Percentiles rank a stretch among this genome's conserved stretches.
Evolutionary conservation across 768 basidiomycete species (phyloP).

Genomic region (Leucogyrophana mollusca): DNA sequence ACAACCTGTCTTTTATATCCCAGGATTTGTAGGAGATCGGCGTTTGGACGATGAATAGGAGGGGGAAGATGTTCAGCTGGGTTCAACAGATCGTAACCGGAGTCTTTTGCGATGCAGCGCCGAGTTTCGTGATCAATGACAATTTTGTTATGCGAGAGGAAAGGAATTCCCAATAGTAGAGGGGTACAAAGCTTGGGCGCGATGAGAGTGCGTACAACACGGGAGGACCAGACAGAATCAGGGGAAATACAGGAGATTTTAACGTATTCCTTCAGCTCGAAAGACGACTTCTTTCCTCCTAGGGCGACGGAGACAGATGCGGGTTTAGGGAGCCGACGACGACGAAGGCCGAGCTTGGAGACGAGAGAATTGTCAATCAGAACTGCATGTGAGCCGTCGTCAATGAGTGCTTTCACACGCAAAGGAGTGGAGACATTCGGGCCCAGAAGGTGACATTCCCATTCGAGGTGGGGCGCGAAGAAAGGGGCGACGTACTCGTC

Average conservation of each 20-base stretch:
- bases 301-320: constrained; percentile 6
- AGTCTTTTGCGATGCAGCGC: constrained; percentile 4
- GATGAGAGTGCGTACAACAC: constrained; percentile 19
- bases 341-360: neutral
- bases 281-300: neutral
- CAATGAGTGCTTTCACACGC: constrained; percentile 19
- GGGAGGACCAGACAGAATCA: constrained; percentile 6
- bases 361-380: constrained; percentile 27
- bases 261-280: constrained; percentile 12
- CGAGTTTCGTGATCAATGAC: constrained; percentile 21
- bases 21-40: neutral
- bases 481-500: constrained; percentile 9
- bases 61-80: neutral
- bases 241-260: constrained; percentile 7
- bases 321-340: constrained; percentile 2
- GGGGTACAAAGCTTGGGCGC: constrained; percentile 21
- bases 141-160: constrained; percentile 32
- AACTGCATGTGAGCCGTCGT: constrained; percentile 29
- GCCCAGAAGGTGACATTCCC: constrained; percentile 11
- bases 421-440: neutral
- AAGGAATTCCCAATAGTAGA: constrained; percentile 34
- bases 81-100: constrained; percentile 10
- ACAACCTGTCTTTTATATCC: neutral
- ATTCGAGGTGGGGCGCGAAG: constrained; percentile 7
- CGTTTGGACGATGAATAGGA: neutral